Percentiles rank a stretch among this genome's conserved stretches.
Conservation (phyloP, 176 grass and related monocot genomes). For the Tillandsia fasciculata region DNA sequence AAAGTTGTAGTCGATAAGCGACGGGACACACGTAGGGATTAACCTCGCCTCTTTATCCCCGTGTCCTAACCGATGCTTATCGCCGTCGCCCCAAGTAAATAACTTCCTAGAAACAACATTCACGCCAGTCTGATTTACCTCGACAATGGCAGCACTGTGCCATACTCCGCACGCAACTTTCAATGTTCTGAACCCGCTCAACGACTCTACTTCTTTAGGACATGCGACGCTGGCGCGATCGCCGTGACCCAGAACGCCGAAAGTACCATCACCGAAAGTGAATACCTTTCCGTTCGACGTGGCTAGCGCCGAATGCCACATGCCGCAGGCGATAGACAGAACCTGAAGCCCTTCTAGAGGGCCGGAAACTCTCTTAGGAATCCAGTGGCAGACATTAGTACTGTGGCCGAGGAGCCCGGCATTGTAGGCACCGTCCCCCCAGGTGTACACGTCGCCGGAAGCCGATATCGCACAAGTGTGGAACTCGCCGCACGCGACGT, state of each 20-base stretch:
- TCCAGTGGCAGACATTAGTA: constrained; percentile 44
- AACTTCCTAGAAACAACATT: constrained; percentile 54
- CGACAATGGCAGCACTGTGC: constrained; percentile 89
- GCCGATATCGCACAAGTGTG: constrained; percentile 74
- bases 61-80: constrained; percentile 73
- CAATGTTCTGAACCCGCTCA: constrained; percentile 39
- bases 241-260: constrained; percentile 81
- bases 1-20: constrained; percentile 73
- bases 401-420: constrained; percentile 74
- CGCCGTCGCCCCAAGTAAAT: constrained; percentile 93
- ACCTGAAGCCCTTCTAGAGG: constrained; percentile 69
- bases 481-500: constrained; percentile 78
- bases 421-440: constrained; percentile 72
- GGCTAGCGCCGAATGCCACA: constrained; percentile 78
- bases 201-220: constrained; percentile 65
- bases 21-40: constrained; percentile 58
- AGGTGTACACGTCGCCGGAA: constrained; percentile 71
- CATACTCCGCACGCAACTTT: constrained; percentile 86
- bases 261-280: constrained; percentile 84
- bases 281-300: constrained; percentile 65
- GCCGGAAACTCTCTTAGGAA: constrained; percentile 77
- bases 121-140: constrained; percentile 32
- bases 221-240: constrained; percentile 50
- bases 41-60: constrained; percentile 66
- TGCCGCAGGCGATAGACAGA: constrained; percentile 62